Base-by-base conservation (phyloP, 2,329 filamentous ascomycete species). In the Fusarium transvaalense region DNA sequence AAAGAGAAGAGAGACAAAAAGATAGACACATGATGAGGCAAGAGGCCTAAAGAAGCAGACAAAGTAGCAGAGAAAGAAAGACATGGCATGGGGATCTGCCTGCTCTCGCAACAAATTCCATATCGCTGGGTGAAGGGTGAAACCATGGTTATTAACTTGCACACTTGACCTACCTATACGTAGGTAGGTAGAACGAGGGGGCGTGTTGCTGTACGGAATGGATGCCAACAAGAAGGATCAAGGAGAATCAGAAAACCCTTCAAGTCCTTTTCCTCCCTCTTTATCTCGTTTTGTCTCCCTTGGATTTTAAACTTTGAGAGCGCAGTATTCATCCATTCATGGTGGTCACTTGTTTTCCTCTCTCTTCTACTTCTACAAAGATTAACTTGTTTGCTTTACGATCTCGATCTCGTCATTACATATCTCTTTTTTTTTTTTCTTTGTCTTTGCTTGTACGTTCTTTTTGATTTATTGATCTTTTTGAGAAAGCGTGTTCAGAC, bases 1-100 rank as follows among this genome's bases (percentile, higher is more conserved):
- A 23, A n/a, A 42, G n/a, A 48, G 46, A 29, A 9, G 34, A 68
- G 62, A 69, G 62, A 69, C 60, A 62, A 66, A 66, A 41, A 51
- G 14, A 37, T 21, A 50, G 23, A 32, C 8, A 50, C 21, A 50
- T 37, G 32, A 50, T n/a, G 23, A 50, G 32, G 23, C 46, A 47
- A 50, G 19, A 47, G 45, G 31, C 29, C 14, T 21, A 39, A 25
- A 41, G 38, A 41, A 41, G 19, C 14, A 25, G 38, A 41, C 38
- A 41, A 41, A 35, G 9, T 17, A 13, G 3, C 38, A 41, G 38
- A 41, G 21, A 17, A 25, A 17, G 14, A 39, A 39, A 41, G 21
- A 42, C 9, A 27, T 19, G 32, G 32, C 42, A 63, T 59, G 56
- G 37, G 37, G 35, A 50, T 56, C 50, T 25, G 39, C 37, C 56